Evolutionary conservation across 345 rosid genomes (phyloP).

Genomic region (Brassica carinata): DNA sequence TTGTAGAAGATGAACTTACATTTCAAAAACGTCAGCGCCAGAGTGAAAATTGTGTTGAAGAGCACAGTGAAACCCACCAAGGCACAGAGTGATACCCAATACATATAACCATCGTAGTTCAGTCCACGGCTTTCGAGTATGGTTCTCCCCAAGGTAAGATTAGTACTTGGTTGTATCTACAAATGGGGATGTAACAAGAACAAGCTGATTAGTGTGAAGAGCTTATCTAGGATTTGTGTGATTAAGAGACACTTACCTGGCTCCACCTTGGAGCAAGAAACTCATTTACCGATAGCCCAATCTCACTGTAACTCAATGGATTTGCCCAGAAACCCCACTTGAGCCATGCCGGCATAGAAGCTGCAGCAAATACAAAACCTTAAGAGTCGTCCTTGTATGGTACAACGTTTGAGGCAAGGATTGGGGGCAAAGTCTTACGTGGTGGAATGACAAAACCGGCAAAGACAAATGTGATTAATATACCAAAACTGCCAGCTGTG

Average conservation of each 20-base stretch:
- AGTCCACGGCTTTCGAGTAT: conserved; percentile 51
- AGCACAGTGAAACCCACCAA: conserved; percentile 51
- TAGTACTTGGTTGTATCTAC: conserved; percentile 29
- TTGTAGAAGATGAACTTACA: conserved; percentile 43
- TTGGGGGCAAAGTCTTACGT: conserved; percentile 43
- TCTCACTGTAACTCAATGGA: conserved; percentile 84
- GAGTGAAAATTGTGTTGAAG: conserved; percentile 50
- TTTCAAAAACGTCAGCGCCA: conserved; percentile 59
- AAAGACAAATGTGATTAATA: conserved; percentile 53
- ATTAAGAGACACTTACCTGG: conserved; percentile 40
- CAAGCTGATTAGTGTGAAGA: conserved; percentile 1
- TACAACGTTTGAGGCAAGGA: background rate
- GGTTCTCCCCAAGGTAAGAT: conserved; percentile 47
- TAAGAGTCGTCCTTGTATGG: conserved; percentile 3
- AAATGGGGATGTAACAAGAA: conserved; percentile 1
- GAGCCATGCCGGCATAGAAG: conserved; percentile 86
- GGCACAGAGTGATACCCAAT: conserved; percentile 70
- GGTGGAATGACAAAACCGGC: conserved; percentile 72
- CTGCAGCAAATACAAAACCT: conserved; percentile 43
- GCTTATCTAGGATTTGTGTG: background rate
- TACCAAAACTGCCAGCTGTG: conserved; percentile 57
- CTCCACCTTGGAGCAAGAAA: conserved; percentile 68
- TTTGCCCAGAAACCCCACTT: conserved; percentile 84
- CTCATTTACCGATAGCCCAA: conserved; percentile 66
- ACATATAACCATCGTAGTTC: conserved; percentile 55